A percentile compares a stretch with the other conserved stretches of the same genome.
These are phyloP conservation scores for Elongisporangium anandrum DNA, from an alignment of 352 stramenopile genomes.

Conservation along the genomic window DNA sequence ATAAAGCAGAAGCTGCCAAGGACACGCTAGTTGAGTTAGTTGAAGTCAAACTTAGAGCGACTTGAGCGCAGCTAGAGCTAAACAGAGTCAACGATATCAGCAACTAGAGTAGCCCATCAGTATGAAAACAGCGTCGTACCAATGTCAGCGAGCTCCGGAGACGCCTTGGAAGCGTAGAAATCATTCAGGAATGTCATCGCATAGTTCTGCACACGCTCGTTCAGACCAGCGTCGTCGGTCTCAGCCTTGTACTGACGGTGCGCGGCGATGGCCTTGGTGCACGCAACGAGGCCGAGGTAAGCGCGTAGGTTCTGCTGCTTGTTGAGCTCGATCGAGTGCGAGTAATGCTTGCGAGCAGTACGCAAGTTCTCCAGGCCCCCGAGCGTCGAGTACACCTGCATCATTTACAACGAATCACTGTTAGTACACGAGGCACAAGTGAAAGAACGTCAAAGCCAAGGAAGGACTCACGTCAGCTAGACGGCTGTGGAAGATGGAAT, in stretches of 20 bases:
- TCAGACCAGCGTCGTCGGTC: constrained; percentile 47
- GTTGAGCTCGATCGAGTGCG: constrained; percentile 63
- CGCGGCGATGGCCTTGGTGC: constrained; percentile 47
- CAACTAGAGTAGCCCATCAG: not conserved
- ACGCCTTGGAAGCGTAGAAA: constrained; percentile 30
- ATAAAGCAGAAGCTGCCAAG: not conserved
- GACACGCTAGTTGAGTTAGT: not conserved
- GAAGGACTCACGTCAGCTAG: constrained; percentile 38
- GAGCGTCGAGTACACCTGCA: constrained; percentile 58
- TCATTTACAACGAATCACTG: constrained; percentile 1
- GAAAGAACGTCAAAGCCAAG: not conserved
- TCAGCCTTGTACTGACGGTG: constrained; percentile 39
- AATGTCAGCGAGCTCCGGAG: constrained; percentile 35
- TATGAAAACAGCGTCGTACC: constrained; percentile 16
- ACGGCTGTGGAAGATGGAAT: constrained; percentile 55
- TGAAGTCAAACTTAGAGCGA: constrained; percentile 13
- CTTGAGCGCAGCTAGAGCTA: constrained; percentile 26
- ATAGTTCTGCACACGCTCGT: constrained; percentile 51
- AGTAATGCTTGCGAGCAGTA: constrained; percentile 65
- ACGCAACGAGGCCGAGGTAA: constrained; percentile 44
- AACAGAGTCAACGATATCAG: not conserved
- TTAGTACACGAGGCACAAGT: not conserved
- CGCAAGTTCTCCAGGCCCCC: constrained; percentile 53
- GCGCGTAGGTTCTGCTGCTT: constrained; percentile 54
- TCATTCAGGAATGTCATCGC: constrained; percentile 34